Base-by-base conservation (phyloP, 2,329 filamentous ascomycete genomes). In the Calonectria naviculata region DNA sequence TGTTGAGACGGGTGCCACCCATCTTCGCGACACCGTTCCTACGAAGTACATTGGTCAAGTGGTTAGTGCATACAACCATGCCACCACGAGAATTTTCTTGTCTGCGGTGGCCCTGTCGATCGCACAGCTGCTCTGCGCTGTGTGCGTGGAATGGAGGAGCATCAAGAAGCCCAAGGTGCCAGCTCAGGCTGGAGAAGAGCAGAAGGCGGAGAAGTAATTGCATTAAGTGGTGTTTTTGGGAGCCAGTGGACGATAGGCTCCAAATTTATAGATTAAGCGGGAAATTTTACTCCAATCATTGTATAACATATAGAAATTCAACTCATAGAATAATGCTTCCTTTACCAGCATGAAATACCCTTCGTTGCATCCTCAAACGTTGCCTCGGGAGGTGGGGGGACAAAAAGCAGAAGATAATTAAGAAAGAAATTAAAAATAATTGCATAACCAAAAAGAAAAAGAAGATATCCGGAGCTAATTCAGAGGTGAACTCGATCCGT, bases 131-230 rank as follows among this genome's bases (percentile, higher is more conserved):
- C n/a, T 92, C 12, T 90, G 88, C 9, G 87, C 89, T 0, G 76
- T 89, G 3, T 87, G 87, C 26, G 87, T 94, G 74, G 88, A 93
- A 80, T 94, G 92, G 92, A 90, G 85, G 79, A 91, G 85, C 73
- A 90, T 94, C 77, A 93, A 93, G 85, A 90, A 89, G 76, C 66
- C 31, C 5, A 76, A 78, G 71, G 71, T 65, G 36, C 63, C 64
- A 34, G 54, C 46, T 21, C 41, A 29, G 12, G 34, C 4, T 15
- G 38, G 68, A 17, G 42, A 58, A 24, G 54, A 68, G 34, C 10
- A 71, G 47, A 74, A 72, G 54, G 26, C 44, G 8, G 72, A 74
- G 44, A 66, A 71, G 56, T 67, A 74, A 75, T 72, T 26, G 13
- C 21, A 28, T 42, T 10, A 24, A 41, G 8, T 21, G 46, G n/a